These are phyloP conservation scores for Nannochloropsis gaditana DNA, from an alignment of 108 stramenopile species.

Conservation along the genomic window DNA sequence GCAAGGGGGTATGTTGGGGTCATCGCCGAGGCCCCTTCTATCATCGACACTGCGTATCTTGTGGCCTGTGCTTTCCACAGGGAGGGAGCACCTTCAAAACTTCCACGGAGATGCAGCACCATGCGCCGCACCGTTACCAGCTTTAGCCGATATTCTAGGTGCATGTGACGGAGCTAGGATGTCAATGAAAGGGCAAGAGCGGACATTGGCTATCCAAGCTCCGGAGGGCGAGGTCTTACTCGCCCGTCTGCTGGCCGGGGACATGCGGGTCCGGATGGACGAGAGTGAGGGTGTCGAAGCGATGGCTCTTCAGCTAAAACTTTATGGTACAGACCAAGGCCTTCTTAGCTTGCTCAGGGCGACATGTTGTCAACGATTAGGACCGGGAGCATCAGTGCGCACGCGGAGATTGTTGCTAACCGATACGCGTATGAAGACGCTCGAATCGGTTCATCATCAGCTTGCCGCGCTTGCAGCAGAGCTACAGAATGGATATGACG, in stretches of 20 bases:
- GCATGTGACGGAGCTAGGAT: conserved; percentile 4
- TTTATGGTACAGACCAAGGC: background rate
- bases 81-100: background rate
- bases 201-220: background rate
- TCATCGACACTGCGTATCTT: background rate
- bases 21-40: background rate
- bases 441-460: background rate
- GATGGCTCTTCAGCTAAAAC: background rate
- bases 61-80: background rate
- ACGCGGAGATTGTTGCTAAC: conserved; percentile 4
- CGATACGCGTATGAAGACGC: background rate
- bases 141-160: background rate
- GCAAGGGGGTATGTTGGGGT: background rate
- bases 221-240: background rate
- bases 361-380: conserved; percentile 15
- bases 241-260: background rate
- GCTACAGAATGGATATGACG: background rate
- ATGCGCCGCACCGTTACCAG: background rate
- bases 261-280: background rate
- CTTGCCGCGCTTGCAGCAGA: background rate
- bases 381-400: background rate
- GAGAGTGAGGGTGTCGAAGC: background rate
- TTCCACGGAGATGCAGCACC: background rate
- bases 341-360: background rate
- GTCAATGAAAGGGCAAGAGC: background rate